phyloP scores from a whole-genome alignment of 1,284 basidiomycete species.

The Xerocomus amazonicus region DNA sequence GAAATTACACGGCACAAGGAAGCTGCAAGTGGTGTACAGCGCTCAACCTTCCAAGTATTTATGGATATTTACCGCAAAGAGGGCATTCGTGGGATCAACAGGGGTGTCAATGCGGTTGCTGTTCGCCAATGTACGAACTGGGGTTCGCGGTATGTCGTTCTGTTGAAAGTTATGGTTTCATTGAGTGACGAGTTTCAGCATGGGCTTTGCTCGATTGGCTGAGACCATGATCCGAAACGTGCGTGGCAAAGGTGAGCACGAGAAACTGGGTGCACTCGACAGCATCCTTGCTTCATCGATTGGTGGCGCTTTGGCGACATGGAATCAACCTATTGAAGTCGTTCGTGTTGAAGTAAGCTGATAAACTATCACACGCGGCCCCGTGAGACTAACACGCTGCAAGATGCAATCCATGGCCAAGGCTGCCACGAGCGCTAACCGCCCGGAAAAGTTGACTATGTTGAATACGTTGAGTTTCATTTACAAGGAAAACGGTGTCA shows the following conservation, averaged over 20 bases:
- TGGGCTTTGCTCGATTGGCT: constrained; percentile 95
- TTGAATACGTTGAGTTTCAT: constrained; percentile 88
- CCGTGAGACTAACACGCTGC: constrained; percentile 8
- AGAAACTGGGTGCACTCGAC: constrained; percentile 76
- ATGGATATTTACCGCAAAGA: constrained; percentile 92
- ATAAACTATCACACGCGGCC: neutral
- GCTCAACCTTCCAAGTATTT: constrained; percentile 94
- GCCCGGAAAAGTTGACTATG: constrained; percentile 89
- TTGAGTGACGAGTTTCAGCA: constrained; percentile 46
- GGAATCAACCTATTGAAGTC: constrained; percentile 99
- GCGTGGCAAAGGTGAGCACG: constrained; percentile 73
- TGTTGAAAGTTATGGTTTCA: neutral
- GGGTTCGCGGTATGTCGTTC: constrained; percentile 80
- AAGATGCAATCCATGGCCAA: constrained; percentile 99
- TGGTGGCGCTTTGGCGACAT: constrained; percentile 94
- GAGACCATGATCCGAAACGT: constrained; percentile 79
- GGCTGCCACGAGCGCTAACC: constrained; percentile 63
- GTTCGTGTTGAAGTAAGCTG: constrained; percentile 78
- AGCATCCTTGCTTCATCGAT: constrained; percentile 90
- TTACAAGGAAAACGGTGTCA: constrained; percentile 95
- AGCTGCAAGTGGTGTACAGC: constrained; percentile 83
- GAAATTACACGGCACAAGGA: constrained; percentile 99
- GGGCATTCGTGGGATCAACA: constrained; percentile 96
- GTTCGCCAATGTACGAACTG: constrained; percentile 98
- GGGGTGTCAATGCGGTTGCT: constrained; percentile 99